Evolutionary conservation across 2,329 filamentous ascomycete genomes (phyloP), one percentile per base, ranked within the genome.

Genomic region (Clonostachys chloroleuca): DNA sequence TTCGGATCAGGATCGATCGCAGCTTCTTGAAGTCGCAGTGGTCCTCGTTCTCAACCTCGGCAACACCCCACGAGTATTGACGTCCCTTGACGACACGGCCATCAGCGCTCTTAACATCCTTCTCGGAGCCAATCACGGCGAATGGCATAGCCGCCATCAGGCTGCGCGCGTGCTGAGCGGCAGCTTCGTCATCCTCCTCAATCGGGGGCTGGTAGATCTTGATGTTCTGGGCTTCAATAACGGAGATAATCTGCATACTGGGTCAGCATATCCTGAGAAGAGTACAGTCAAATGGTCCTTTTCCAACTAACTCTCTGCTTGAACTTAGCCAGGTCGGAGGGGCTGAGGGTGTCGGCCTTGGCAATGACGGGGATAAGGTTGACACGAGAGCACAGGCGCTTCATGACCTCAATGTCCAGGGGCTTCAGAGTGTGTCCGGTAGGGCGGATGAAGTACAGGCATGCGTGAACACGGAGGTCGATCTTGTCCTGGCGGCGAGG

Each of bases 11-110:
- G 63, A 99, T 97, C 43, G 92, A 96, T 62, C 94, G 92, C 54
- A 99, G 87, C 81, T 99, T 99, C 87, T 99, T 99, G 81, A 99
- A 99, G 74, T 99, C 94, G 75, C 94, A 99, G 81, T 99, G 94
- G 67, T 99, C 94, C 75, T 99, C 94, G 67, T 99, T 99, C 81
- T 99, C 94, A 45, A 99, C 94, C 73, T 99, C 94, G 52, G 94
- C 94, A 61, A 99, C 94, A 80, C 94, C 94, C 94, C 94, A 99
- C 47, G 91, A 90, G 75, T 99, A 99, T 73, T 99, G 95, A 54
- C 94, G 91, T 57, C 94, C 94, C 83, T 99, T 99, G 69, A 97
- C 92, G 56, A 96, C 95, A 68, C 92, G 92, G 61, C 90, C 91
- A 63, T 99, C 94, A 60, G 84, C 80, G 47, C 92, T 96, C 83